Base-by-base conservation (phyloP, 306 rosid species). In the Luffa aegyptiaca region DNA sequence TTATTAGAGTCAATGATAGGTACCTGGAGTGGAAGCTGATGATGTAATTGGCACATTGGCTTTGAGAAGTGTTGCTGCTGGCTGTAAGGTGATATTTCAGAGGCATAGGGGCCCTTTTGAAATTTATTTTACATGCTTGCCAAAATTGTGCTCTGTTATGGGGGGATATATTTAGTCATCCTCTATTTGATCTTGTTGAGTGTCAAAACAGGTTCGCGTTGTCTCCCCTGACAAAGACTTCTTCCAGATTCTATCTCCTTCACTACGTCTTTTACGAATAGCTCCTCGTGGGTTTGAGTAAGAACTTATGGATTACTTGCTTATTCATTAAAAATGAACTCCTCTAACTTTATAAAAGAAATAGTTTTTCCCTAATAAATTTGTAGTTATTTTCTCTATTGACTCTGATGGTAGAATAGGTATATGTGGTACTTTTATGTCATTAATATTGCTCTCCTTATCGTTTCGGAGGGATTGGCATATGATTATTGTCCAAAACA, bases 151-250 rank as follows among this genome's bases (percentile, higher is more conserved):
- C 5, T 26, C 13, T 48, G 20, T 48, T 48, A 26, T 48, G 65
- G 79, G 65, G 79, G 59, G 11, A 6, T 70, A 69, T 44, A 70
- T 70, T 70, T 70, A 16, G 18, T 63, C n/a, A 31, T 64, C 63
- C 36, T 78, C 75, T 84, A 75, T 77, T 71, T 49, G 80, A 53
- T 81, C 85, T 79, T 75, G 26, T 75, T 68, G 51, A 72, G 42
- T 81, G 83, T 75, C 74, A 81, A 11, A 73, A 82, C 81, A 94
- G 98, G 98, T 95, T 73, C 92, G 97, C 46, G 97, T 95, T 78
- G 98, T 95, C 77, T 95, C 98, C 85, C 98, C 98, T 3, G 98
- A 95, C 88, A 95, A 95, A 82, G 98, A 95, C 79, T 95, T 95
- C 77, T 94, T 94, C 41, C 98, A 94, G 90, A 91, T 94, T 76